phyloP scores from a whole-genome alignment of 495 filamentous ascomycete species.

The Aspergillus asperescens region DNA sequence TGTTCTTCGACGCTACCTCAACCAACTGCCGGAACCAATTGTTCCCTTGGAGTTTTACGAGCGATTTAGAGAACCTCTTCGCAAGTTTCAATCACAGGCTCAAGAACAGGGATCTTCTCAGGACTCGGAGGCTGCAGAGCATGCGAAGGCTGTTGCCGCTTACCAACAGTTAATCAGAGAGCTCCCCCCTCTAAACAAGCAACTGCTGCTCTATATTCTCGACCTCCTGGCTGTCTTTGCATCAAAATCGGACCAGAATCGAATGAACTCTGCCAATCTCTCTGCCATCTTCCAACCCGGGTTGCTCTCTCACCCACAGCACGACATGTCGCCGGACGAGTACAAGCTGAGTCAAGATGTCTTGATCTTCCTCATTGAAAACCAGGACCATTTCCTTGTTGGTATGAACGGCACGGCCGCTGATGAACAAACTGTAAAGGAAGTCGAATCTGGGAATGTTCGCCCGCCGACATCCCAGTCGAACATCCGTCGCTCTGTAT shows the following conservation, averaged over 20 bases:
- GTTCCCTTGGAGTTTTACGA: constrained; percentile 94
- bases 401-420: constrained; percentile 90
- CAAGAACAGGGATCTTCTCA: constrained; percentile 17
- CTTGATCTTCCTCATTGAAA: constrained; percentile 95
- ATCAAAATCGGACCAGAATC: constrained; percentile 92
- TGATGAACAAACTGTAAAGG: constrained; percentile 80
- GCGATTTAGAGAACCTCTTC: constrained; percentile 78
- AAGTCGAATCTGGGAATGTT: constrained; percentile 65
- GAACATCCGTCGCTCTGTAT: constrained; percentile 67
- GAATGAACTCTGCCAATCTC: constrained; percentile 91
- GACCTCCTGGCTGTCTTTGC: constrained; percentile 98
- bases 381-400: constrained; percentile 86
- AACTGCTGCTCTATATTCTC: constrained; percentile 92
- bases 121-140: constrained; percentile 59
- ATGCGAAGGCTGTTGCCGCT: constrained; percentile 65
- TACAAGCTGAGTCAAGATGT: constrained; percentile 96
- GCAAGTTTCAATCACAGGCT: constrained; percentile 68
- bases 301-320: constrained; percentile 84
- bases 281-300: constrained; percentile 99
- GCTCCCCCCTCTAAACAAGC: constrained; percentile 87
- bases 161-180: constrained; percentile 92
- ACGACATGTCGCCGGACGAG: constrained; percentile 91
- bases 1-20: constrained; percentile 90
- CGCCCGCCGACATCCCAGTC: constrained; percentile 50
- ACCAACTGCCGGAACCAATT: constrained; percentile 90